Base-by-base conservation (phyloP, 352 stramenopile genomes). In the Pythium sp. region DNA sequence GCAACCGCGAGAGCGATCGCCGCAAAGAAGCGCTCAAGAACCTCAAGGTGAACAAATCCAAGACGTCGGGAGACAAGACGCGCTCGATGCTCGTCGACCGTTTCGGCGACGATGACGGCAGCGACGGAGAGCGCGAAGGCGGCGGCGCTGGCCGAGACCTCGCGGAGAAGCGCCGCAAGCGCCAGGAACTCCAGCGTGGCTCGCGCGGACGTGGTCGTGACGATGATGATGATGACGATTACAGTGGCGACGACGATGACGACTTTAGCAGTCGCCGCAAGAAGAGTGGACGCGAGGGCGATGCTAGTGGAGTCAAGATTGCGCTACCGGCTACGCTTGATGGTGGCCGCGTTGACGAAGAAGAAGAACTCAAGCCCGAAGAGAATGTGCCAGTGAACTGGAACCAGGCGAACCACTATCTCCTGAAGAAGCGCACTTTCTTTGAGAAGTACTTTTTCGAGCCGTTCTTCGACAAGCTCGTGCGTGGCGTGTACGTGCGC, bases 391-490 rank as follows among this genome's bases (percentile, higher is more conserved):
- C 85, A 0, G 77, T 92, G 59, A 91, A 72, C 54, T 92, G 84
- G 86, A 77, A 84, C 66, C 84, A 91, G 64, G 86, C 86, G 41
- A 91, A 92, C 65, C 73, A 89, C 69, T 95, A 93, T 68, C 72
- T 95, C 62, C 75, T 93, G 5, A 85, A 86, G 68, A 81, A 86
- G 58, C 75, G 87, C 32, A 67, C 72, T 28, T 95, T 90, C 58
- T 94, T 95, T 61, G 87, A 95, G 47, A 93, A 95, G 68, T 70
- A 94, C 68, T 95, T 89, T 58, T 95, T 93, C 65, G 87, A 95
- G 77, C 87, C 87, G 8, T 95, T 79, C 67, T 95, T 95, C 58
- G 72, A 89, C 49, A 86, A 90, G 69, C 70, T 95, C 11, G 84
- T 95, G 30, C 80, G 81, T 38, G 87, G 87, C 20, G 73, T 91